Percentiles rank a stretch among this genome's conserved stretches.
Evolutionary conservation across 139 green algal genomes (phyloP).

Genomic region (Gonium pectorale): DNA sequence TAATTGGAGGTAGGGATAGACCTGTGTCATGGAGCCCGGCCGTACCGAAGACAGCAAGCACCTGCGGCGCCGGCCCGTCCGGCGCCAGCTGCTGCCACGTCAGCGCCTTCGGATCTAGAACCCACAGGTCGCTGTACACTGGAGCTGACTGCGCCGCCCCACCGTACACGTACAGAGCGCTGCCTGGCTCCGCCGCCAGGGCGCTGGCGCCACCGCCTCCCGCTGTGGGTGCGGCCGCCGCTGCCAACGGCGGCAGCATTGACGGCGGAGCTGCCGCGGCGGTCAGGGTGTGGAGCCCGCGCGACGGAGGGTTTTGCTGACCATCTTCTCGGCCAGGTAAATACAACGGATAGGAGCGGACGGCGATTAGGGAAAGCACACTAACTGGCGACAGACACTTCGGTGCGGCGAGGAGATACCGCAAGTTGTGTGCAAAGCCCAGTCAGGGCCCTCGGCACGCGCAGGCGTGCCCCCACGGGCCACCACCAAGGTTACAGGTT

Average conservation of each 20-base stretch:
- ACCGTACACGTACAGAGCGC: slow-evolving; percentile 19
- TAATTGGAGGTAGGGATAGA: no score
- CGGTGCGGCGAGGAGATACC: no score
- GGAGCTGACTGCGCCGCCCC: slow-evolving; percentile 32
- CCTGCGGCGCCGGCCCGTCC: background rate
- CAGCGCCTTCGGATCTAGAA: background rate
- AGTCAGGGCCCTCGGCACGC: no score
- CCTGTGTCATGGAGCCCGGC: no score
- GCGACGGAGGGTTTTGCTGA: slow-evolving; percentile 1
- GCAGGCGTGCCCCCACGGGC: no score
- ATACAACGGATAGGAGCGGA: no score
- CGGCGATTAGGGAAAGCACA: no score
- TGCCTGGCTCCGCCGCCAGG: background rate
- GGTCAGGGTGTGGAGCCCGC: slow-evolving; percentile 40
- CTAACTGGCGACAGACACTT: no score
- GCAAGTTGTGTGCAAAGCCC: no score
- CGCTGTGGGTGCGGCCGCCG: background rate
- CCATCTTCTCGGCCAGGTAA: no score
- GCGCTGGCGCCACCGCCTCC: background rate
- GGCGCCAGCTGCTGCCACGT: slow-evolving; percentile 26
- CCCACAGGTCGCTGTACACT: slow-evolving; percentile 41
- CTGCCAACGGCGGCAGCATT: background rate
- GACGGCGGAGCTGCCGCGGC: background rate
- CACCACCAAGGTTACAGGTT: no score
- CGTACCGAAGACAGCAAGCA: background rate